Conservation (phyloP, 805 yeast species). For the Spencermartinsiella europaea region DNA sequence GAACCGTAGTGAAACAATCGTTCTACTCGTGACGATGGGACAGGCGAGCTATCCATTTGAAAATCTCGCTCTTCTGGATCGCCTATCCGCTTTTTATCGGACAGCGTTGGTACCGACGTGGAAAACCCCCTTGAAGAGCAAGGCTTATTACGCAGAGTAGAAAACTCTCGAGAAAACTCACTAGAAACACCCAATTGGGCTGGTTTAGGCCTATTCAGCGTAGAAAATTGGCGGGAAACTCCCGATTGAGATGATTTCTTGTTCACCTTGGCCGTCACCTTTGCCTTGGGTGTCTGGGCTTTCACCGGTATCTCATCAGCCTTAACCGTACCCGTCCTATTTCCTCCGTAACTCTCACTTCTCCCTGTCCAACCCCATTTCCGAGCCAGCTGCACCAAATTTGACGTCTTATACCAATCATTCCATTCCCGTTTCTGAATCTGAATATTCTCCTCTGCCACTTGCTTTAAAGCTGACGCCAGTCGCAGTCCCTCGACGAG, state of each 20-base stretch:
- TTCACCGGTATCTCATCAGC: not conserved
- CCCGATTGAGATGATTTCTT: not conserved
- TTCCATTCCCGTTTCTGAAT: not conserved
- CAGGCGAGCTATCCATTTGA: constrained; percentile 58
- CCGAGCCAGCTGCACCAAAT: constrained; percentile 4
- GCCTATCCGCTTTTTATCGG: not conserved
- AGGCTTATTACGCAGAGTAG: not conserved
- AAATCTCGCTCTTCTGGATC: constrained; percentile 31
- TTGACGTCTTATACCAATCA: constrained; percentile 4
- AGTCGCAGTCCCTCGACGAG: not conserved
- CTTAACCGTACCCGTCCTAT: not conserved
- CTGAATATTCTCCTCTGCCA: not conserved
- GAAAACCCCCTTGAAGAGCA: not conserved
- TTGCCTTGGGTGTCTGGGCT: not conserved
- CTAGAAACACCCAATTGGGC: not conserved
- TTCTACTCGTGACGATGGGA: constrained; percentile 83
- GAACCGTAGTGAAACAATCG: constrained; percentile 90
- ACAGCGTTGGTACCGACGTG: not conserved
- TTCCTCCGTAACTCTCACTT: not conserved
- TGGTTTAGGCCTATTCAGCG: too few relatives aligned
- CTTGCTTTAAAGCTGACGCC: not conserved
- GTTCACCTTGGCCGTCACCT: not conserved
- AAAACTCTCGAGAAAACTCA: not conserved
- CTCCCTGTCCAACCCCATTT: not conserved
- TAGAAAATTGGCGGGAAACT: not conserved